These are phyloP conservation scores for Ceratocystis colombiana DNA, from an alignment of 2,329 filamentous ascomycete species.

Conservation along the genomic window DNA sequence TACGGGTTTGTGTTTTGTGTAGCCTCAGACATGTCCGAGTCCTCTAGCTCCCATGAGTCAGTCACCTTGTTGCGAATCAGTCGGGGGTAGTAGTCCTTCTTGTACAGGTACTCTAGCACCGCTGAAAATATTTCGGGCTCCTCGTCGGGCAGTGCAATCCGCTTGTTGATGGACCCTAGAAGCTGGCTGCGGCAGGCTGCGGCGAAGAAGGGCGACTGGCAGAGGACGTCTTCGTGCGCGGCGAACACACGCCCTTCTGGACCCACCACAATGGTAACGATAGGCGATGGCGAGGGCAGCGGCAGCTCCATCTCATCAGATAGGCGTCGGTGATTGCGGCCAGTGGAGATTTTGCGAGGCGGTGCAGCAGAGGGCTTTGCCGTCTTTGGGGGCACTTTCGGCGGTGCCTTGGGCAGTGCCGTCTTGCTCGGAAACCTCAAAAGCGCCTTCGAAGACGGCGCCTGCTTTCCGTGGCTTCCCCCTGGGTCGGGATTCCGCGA, in stretches of 20 bases:
- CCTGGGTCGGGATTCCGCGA: background rate
- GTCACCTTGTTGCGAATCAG: conserved; percentile 77
- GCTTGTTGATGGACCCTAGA: conserved; percentile 55
- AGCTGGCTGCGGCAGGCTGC: conserved; percentile 61
- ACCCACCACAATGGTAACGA: conserved; percentile 79
- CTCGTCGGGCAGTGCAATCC: conserved; percentile 60
- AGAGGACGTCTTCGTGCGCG: conserved; percentile 85
- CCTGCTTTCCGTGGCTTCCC: background rate
- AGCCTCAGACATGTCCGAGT: conserved; percentile 40
- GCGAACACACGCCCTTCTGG: conserved; percentile 81
- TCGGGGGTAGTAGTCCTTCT: conserved; percentile 88
- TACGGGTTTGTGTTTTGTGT: conserved; percentile 40
- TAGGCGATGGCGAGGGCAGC: conserved; percentile 46
- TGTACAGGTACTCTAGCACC: conserved; percentile 93
- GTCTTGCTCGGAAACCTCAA: background rate
- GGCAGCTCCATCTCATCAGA: conserved; percentile 36
- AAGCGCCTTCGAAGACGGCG: background rate
- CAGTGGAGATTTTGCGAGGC: background rate
- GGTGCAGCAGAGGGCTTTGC: background rate
- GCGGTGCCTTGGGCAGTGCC: background rate
- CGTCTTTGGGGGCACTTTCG: background rate
- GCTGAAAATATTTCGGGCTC: conserved; percentile 90
- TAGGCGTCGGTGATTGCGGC: conserved; percentile 31
- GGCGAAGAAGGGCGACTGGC: conserved; percentile 74
- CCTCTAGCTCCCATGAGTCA: conserved; percentile 84